Percentiles rank a stretch among this genome's conserved stretches.
Conservation (phyloP, 257 asterid genomes). For the Capsicum baccatum region DNA sequence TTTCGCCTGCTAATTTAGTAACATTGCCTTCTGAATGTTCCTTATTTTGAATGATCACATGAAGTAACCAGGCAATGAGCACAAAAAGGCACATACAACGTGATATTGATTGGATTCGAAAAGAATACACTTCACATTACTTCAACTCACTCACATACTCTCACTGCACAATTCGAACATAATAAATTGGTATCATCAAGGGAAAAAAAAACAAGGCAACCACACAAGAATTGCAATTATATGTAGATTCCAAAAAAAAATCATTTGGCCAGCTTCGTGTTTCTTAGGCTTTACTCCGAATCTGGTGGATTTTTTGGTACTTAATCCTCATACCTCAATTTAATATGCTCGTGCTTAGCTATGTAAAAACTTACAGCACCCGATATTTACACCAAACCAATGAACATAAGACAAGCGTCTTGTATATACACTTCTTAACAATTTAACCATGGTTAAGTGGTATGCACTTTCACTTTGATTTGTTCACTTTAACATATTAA, state of each 20-base stretch:
- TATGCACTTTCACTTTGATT: not conserved
- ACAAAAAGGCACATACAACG: not conserved
- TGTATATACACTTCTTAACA: not conserved
- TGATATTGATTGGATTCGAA: not conserved
- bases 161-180: not conserved
- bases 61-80: not conserved
- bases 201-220: not conserved
- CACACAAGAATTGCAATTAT: not conserved
- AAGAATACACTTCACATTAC: not conserved
- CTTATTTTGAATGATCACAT: conserved; percentile 26
- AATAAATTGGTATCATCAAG: not conserved
- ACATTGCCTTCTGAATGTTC: not conserved
- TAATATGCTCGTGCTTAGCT: not conserved
- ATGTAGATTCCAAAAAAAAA: not conserved
- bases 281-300: not conserved
- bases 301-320: not conserved
- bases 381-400: not conserved
- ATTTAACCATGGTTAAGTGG: not conserved
- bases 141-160: not conserved
- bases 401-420: not conserved
- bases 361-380: not conserved
- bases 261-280: not conserved
- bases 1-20: not conserved
- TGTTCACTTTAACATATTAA: not conserved
- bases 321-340: not conserved